Conservation (phyloP, 805 yeast species). For the Allodekkera sacchari region DNA sequence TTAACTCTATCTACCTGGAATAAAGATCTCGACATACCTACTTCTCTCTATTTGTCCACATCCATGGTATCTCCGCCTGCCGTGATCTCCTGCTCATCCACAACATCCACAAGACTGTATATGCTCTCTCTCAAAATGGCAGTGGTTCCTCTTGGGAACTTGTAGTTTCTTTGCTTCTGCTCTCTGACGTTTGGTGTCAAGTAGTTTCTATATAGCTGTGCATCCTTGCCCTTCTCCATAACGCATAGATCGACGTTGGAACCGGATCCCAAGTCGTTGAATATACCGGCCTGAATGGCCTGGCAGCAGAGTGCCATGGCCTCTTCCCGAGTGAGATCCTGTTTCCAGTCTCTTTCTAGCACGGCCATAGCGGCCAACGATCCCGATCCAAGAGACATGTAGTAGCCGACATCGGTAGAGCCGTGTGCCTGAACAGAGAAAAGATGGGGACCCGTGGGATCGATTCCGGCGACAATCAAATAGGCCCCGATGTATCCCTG, state of each 20-base stretch:
- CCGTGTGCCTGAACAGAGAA: conserved; percentile 97
- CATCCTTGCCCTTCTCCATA: conserved; percentile 88
- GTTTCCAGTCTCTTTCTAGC: conserved; percentile 80
- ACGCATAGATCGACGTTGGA: conserved; percentile 97
- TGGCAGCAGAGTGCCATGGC: conserved; percentile 87
- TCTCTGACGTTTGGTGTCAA: conserved; percentile 86
- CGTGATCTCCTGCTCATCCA: conserved; percentile 41
- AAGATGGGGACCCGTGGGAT: conserved; percentile 91
- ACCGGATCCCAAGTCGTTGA: conserved; percentile 99
- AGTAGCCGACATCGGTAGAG: conserved; percentile 91
- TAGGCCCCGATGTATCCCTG: conserved; percentile 98
- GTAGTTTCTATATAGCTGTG: conserved; percentile 77
- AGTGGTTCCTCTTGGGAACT: conserved; percentile 90
- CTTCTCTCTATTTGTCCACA: conserved; percentile 6
- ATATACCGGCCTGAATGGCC: conserved; percentile 95
- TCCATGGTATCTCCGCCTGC: conserved; percentile 4
- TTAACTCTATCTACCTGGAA: no score
- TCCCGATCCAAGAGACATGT: conserved; percentile 91
- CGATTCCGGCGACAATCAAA: conserved; percentile 95
- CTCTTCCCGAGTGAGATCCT: conserved; percentile 71
- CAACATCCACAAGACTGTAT: conserved; percentile 56
- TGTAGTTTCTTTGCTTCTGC: conserved; percentile 73
- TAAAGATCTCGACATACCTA: conserved; percentile 24
- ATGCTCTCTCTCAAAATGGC: conserved; percentile 67
- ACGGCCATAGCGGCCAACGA: conserved; percentile 98